phyloP scores from a whole-genome alignment of 441 rosid genomes.

The Sinapis alba region DNA sequence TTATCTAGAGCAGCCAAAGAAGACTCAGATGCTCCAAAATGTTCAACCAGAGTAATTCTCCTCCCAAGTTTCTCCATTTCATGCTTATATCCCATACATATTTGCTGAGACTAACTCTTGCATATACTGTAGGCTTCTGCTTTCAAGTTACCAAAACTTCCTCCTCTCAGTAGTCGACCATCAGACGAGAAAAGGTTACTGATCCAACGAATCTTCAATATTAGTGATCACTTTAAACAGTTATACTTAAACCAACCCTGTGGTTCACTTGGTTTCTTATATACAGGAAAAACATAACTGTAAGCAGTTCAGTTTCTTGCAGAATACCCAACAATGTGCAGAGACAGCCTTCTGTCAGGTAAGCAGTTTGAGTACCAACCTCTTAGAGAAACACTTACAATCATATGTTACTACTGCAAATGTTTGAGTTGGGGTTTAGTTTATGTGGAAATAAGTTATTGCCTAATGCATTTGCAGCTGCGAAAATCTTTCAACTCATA shows the following conservation, averaged over 20 bases:
- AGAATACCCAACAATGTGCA: constrained; percentile 39
- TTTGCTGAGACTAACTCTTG: constrained; percentile 19
- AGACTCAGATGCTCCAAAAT: constrained; percentile 40
- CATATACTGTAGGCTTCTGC: constrained; percentile 57
- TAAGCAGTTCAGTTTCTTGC: constrained; percentile 48
- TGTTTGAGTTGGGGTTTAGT: constrained; percentile 23
- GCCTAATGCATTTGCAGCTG: constrained; percentile 41
- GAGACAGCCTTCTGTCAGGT: constrained; percentile 47
- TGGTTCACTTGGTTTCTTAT: constrained; percentile 15
- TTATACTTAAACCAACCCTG: background rate
- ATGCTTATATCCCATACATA: background rate
- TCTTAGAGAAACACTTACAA: constrained; percentile 10
- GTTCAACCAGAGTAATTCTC: constrained; percentile 36
- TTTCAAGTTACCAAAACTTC: constrained; percentile 39
- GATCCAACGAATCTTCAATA: background rate
- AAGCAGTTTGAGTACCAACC: constrained; percentile 37
- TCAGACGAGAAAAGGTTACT: constrained; percentile 54
- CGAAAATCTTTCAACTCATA: constrained; percentile 46
- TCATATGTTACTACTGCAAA: constrained; percentile 5
- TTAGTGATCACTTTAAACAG: background rate
- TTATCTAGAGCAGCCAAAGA: constrained; percentile 44
- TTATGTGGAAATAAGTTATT: constrained; percentile 7
- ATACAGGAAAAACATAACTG: constrained; percentile 46
- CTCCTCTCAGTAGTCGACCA: constrained; percentile 42
- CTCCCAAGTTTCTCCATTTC: constrained; percentile 10